phyloP scores from a whole-genome alignment of 192 early-diverging fungal species.

The Dimargaris verticillata region DNA sequence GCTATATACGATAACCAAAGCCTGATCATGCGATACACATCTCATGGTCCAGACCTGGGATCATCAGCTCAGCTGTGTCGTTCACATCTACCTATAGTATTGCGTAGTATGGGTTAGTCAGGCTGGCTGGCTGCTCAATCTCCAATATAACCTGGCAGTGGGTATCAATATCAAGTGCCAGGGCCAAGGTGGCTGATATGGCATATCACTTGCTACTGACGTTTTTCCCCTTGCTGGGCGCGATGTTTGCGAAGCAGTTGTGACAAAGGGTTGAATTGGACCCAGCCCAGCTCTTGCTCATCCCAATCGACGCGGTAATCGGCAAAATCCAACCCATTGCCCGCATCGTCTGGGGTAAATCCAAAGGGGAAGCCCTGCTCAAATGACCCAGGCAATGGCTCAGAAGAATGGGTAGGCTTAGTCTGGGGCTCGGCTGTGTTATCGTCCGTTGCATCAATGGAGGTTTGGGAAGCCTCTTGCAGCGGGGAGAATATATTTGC shows the following conservation, averaged over 20 bases:
- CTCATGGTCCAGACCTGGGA: no score
- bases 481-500: background rate
- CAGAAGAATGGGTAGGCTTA: background rate
- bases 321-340: background rate
- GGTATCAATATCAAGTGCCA: no score
- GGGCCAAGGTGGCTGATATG: no score
- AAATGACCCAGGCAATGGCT: background rate
- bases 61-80: no score
- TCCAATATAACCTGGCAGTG: no score
- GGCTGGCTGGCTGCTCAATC: no score
- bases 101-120: no score
- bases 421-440: background rate
- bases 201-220: no score
- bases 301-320: slow-evolving; percentile 9
- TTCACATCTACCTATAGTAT: no score
- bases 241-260: slow-evolving; percentile 2
- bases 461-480: background rate
- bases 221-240: background rate
- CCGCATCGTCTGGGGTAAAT: no score
- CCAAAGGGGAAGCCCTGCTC: background rate
- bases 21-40: no score
- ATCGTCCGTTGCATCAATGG: background rate
- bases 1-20: no score
- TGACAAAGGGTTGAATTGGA: background rate
- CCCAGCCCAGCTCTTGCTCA: slow-evolving; percentile 4